Evolutionary conservation across 2,329 filamentous ascomycete genomes (phyloP).

Genomic region (Clonostachys rosea): DNA sequence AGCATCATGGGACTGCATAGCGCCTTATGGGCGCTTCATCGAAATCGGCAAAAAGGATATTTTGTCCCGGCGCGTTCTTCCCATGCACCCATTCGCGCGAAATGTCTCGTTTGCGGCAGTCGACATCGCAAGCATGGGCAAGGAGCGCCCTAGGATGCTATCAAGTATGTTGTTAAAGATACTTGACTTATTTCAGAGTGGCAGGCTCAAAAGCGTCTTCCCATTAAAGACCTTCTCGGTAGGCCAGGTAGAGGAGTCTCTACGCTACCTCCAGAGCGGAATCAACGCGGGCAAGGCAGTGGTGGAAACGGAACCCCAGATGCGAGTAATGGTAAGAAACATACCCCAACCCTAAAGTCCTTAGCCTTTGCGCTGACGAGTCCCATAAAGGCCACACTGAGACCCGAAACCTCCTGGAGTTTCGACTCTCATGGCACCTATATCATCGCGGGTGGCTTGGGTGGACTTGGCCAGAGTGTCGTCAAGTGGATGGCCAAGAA

Average conservation of each 20-base stretch:
- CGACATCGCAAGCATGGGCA: conserved; percentile 19
- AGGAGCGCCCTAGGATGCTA: too few relatives aligned
- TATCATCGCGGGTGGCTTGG: conserved; percentile 12
- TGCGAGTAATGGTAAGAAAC: background rate
- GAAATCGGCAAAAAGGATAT: background rate
- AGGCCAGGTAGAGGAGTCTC: too few relatives aligned
- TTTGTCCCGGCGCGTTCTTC: background rate
- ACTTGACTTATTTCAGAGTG: too few relatives aligned
- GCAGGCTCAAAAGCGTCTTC: too few relatives aligned
- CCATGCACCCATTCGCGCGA: conserved; percentile 39
- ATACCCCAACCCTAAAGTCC: background rate
- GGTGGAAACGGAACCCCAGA: too few relatives aligned
- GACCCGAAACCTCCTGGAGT: background rate
- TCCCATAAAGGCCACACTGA: background rate
- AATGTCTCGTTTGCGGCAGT: conserved; percentile 41
- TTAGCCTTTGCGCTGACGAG: background rate
- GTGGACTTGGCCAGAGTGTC: conserved; percentile 12
- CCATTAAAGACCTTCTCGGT: too few relatives aligned
- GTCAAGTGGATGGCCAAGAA: conserved; percentile 7
- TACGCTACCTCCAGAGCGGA: too few relatives aligned
- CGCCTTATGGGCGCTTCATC: background rate
- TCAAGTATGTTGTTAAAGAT: too few relatives aligned
- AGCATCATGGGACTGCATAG: background rate
- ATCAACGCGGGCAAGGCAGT: too few relatives aligned
- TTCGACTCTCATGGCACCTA: conserved; percentile 3